Evolutionary conservation across 2,329 filamentous ascomycete genomes (phyloP).

Genomic region (Colletotrichum godetiae): DNA sequence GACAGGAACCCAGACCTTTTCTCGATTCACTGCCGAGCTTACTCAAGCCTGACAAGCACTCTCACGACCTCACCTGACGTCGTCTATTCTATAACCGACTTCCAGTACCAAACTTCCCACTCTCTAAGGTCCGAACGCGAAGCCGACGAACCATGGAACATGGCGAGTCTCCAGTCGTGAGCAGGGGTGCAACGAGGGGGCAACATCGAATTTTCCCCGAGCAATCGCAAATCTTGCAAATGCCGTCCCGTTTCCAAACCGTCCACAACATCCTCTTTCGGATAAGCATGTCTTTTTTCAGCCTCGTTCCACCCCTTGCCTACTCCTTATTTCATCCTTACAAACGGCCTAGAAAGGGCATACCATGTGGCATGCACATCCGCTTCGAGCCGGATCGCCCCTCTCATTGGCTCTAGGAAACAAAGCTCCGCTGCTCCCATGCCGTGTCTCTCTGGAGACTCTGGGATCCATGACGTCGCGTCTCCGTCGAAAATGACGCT

Average conservation of each 20-base stretch:
- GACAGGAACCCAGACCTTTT: neutral
- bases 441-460: slow-evolving; percentile 1
- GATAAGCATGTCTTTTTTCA: neutral
- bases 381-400: neutral
- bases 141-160: neutral
- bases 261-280: neutral
- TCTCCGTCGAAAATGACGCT: slow-evolving; percentile 23
- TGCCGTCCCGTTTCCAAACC: neutral
- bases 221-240: neutral
- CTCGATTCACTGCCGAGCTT: neutral
- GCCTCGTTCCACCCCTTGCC: neutral
- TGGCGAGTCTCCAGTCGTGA: neutral
- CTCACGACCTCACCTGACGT: neutral
- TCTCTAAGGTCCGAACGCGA: neutral
- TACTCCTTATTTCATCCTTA: neutral
- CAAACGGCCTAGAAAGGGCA: neutral
- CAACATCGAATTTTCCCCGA: neutral
- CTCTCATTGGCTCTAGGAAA: slow-evolving; percentile 13
- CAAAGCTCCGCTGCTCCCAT: slow-evolving; percentile 3
- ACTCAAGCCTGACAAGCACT: neutral
- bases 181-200: neutral
- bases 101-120: neutral
- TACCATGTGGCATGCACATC: neutral
- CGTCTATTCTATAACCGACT: neutral
- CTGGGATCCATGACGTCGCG: slow-evolving; percentile 27